Evolutionary conservation across 192 early-diverging fungal species (phyloP), one percentile per base, ranked within the genome.

Genomic region (Coemansia asiatica): DNA sequence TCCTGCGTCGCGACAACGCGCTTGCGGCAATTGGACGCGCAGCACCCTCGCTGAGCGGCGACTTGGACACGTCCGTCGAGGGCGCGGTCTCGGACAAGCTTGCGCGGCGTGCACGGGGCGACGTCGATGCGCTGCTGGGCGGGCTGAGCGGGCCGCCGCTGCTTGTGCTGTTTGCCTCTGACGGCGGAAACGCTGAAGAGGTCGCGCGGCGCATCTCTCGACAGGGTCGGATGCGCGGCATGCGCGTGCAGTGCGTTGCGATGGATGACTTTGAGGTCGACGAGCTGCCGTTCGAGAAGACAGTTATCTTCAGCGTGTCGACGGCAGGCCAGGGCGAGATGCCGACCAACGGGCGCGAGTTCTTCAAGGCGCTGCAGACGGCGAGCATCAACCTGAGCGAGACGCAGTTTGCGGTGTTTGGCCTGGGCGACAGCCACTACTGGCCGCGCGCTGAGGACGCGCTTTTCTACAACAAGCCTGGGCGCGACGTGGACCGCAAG

Each of bases 261-360:
- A 91, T 94, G 89, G 95, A 96, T 65, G 91, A 90, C 63, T 90
- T 85, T 51, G 82, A 71, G 27, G 85, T 92, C 27, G 93, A 97
- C 54, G 92, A 94, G 46, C 74, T 97, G 57, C 78, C 85, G 23
- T 75, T 84, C 48, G 94, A 94, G 76, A 85, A 84, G 59, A 88
- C 91, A 26, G 86, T 98, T 10, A 86, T 93, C 15, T 83, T 92
- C 75, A 80, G 90, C 6, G 79, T 90, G 50, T 90, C 88, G 58
- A 97, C 95, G 10, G 95, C 96, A 33, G 96, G 96, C 25, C 95
- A 98, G 75, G 96, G 96, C 76, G 96, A 98, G 86, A 90, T 97
- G 64, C 96, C 96, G 1, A 88, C 89, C 65, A 95, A 95, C 71
- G 79, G 86, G 13, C 90, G 90, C 67, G 95, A 98, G 77, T 93